Conservation (phyloP, 805 yeast genomes). For the Schizosaccharomyces lindneri region DNA sequence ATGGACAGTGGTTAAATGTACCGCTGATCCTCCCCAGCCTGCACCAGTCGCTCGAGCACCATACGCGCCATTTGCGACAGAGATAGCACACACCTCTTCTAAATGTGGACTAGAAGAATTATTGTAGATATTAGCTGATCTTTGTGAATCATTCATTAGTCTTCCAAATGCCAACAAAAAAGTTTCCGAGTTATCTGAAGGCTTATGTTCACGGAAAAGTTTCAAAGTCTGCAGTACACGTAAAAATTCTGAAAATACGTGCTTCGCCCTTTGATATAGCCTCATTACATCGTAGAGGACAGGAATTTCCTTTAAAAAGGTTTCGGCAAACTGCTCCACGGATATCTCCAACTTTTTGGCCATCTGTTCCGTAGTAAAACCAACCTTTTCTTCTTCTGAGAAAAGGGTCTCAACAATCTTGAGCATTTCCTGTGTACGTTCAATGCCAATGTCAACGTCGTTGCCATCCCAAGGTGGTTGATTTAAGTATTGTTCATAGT, state of each 20-base stretch:
- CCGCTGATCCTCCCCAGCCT: slow-evolving; percentile 54
- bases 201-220: slow-evolving; percentile 14
- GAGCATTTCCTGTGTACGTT: slow-evolving; percentile 13
- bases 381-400: slow-evolving; percentile 10
- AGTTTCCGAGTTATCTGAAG: slow-evolving; percentile 9
- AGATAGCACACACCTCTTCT: background rate
- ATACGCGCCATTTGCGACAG: slow-evolving; percentile 27
- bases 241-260: slow-evolving; percentile 36
- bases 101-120: slow-evolving; percentile 29
- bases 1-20: slow-evolving; percentile 26
- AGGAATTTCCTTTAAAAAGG: slow-evolving; percentile 27
- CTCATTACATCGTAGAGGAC: slow-evolving; percentile 29
- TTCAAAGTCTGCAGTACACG: slow-evolving; percentile 29
- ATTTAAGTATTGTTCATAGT: background rate
- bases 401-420: slow-evolving; percentile 22
- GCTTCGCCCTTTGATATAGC: slow-evolving; percentile 32
- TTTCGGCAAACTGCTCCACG: slow-evolving; percentile 19
- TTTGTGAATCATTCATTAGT: slow-evolving; percentile 36
- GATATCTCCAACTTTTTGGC: slow-evolving; percentile 21
- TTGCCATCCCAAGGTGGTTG: background rate
- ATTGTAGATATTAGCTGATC: slow-evolving; percentile 23
- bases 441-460: background rate
- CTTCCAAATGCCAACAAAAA: slow-evolving; percentile 25
- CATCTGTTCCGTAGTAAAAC: slow-evolving; percentile 27
- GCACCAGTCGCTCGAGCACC: slow-evolving; percentile 63